Evolutionary conservation across 208 protist genomes (phyloP), one percentile per base, ranked within the genome.

Genomic region (Crithidia expoeki): DNA sequence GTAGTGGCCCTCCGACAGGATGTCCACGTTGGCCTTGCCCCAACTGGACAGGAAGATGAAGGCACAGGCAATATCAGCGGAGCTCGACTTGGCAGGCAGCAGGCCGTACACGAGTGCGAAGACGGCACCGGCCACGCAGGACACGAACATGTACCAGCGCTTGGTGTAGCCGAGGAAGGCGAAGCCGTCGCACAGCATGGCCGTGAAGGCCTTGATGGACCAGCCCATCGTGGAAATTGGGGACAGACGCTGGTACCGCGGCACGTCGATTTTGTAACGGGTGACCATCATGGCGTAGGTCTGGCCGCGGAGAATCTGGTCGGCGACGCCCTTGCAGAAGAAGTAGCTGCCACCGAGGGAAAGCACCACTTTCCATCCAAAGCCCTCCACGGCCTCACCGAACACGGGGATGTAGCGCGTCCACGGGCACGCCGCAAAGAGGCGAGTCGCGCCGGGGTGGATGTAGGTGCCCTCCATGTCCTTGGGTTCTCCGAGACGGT

Each of bases 1-100:
- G 85, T 94, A 94, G 62, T 87, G 84, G 36, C 88, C 88, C 68
- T 94, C 80, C 1, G 84, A 88, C 16, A 94, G 78, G 56, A 92
- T 91, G 68, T 94, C 88, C 51, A 94, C 76, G 61, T 86, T 88
- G 27, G 83, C 80, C 70, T 86, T 89, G 36, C 77, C 72, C 56
- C 72, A 90, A 40, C 57, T 64, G 36, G 70, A 79, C 23, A 91
- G 60, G 58, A 91, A 91, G 64, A 89, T 68, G 42, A 94, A 76
- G 14, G 66, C 81, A 27, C 60, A 80, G 25, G 71, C 85, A 7
- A 55, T 61, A 25, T 81, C 46, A 40, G 76, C 85, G n/a, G n/a
- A n/a, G n/a, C n/a, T n/a, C n/a, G n/a, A n/a, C n/a, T n/a, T n/a
- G n/a, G n/a, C n/a, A n/a, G 34, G 85, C 23, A 92, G 74, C 11